Conservation (phyloP, 371 early-diverging fungal genomes). For the Thermomucor indicae-seudaticae region DNA sequence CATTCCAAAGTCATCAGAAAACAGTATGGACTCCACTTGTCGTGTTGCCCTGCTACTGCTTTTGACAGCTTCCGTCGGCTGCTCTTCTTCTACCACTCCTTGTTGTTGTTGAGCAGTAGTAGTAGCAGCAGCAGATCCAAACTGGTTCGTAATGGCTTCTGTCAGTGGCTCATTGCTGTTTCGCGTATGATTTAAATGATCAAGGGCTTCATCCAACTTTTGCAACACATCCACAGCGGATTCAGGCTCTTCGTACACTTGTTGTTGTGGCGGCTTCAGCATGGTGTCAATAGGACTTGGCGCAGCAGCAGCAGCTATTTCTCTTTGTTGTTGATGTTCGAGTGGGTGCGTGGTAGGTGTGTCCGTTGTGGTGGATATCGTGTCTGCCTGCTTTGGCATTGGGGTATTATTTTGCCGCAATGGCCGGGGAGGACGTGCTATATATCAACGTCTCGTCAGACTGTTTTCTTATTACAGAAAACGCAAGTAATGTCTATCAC, state of each 20-base stretch:
- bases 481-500: neutral
- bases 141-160: conserved; percentile 14
- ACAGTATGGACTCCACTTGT: conserved; percentile 32
- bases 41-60: neutral
- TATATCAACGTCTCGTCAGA: neutral
- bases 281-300: neutral
- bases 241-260: conserved; percentile 13
- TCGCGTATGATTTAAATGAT: conserved; percentile 16
- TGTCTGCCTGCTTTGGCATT: neutral
- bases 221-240: conserved; percentile 17
- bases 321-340: neutral
- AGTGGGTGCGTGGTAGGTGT: neutral
- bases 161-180: conserved; percentile 21
- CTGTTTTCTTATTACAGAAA: neutral
- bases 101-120: neutral
- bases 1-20: conserved; percentile 47
- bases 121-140: neutral
- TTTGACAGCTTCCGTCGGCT: neutral
- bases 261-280: neutral
- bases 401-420: neutral
- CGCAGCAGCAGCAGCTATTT: neutral
- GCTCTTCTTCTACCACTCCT: neutral
- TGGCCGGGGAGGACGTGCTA: neutral
- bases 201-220: conserved; percentile 19
- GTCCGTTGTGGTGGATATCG: neutral